A percentile compares a stretch with the other conserved stretches of the same genome.
Evolutionary conservation across 192 early-diverging fungal species (phyloP).

Genomic region (Borealophlyctis nickersoniae): DNA sequence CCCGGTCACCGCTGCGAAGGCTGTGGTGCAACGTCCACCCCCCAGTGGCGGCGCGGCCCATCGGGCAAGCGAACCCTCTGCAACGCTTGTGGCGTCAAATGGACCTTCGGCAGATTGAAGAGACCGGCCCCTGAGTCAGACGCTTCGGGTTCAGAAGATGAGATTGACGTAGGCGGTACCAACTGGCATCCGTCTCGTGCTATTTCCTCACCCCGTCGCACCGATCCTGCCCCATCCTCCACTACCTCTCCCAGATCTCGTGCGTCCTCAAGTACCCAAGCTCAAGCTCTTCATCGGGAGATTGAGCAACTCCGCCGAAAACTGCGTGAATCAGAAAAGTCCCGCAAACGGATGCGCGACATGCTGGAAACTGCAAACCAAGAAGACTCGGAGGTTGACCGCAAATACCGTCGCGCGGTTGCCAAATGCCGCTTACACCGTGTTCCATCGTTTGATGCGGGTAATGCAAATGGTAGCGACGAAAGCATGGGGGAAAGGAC

Average conservation of each 20-base stretch:
- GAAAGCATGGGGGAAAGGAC: constrained; percentile 1
- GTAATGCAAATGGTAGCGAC: neutral
- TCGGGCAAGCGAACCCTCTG: constrained; percentile 88
- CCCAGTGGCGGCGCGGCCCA: constrained; percentile 93
- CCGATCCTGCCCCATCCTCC: too few species aligned
- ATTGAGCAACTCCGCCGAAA: constrained; percentile 18
- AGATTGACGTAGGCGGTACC: too few species aligned
- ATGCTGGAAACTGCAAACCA: constrained; percentile 11
- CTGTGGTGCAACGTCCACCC: constrained; percentile 84
- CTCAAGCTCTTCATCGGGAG: constrained; percentile 8
- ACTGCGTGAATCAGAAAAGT: constrained; percentile 28
- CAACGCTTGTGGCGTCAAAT: constrained; percentile 84
- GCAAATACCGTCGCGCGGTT: constrained; percentile 12
- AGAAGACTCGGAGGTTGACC: constrained; percentile 22
- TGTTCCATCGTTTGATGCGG: neutral
- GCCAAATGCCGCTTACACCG: neutral
- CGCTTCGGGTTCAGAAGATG: too few species aligned
- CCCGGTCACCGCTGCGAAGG: constrained; percentile 38
- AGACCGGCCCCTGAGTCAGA: too few species aligned
- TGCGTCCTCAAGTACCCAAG: too few species aligned
- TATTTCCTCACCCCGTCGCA: too few species aligned
- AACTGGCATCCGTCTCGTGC: too few species aligned
- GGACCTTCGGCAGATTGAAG: constrained; percentile 34
- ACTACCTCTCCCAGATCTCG: too few species aligned
- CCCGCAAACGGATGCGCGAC: constrained; percentile 29